Evolutionary conservation across 805 yeast genomes (phyloP).

Genomic region (Candida patagonica): DNA sequence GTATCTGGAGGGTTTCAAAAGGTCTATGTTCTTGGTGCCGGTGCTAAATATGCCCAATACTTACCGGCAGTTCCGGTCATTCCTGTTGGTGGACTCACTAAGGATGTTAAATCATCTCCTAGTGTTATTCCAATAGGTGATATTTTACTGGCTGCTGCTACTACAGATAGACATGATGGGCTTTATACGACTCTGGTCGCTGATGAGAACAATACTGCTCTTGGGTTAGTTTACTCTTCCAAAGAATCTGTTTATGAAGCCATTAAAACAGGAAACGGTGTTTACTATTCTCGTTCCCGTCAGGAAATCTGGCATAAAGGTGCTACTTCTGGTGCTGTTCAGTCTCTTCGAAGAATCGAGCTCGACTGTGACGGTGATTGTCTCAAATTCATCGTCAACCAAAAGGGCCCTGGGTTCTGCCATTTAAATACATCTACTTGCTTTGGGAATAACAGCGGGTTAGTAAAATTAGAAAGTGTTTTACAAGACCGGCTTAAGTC

Average conservation of each 20-base stretch:
- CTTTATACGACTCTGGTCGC: constrained; percentile 77
- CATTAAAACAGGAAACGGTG: constrained; percentile 72
- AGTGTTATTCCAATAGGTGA: constrained; percentile 31
- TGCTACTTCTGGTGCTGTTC: constrained; percentile 92
- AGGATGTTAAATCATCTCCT: constrained; percentile 7
- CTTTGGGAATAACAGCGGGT: constrained; percentile 64
- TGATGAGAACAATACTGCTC: constrained; percentile 55
- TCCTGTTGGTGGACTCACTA: constrained; percentile 12
- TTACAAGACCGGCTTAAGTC: constrained; percentile 48
- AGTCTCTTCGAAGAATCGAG: constrained; percentile 54
- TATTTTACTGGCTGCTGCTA: constrained; percentile 42
- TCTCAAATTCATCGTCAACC: constrained; percentile 76
- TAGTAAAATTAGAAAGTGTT: constrained; percentile 57
- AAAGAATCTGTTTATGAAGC: constrained; percentile 74
- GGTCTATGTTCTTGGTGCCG: constrained; percentile 17
- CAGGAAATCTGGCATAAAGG: constrained; percentile 92
- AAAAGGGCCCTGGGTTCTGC: constrained; percentile 84
- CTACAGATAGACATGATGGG: constrained; percentile 81
- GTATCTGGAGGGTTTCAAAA: constrained; percentile 11
- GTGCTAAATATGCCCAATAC: background rate
- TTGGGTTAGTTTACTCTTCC: constrained; percentile 91
- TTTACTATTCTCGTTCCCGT: constrained; percentile 80
- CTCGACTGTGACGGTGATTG: constrained; percentile 92
- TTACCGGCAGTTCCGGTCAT: constrained; percentile 17
- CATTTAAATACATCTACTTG: constrained; percentile 78